These are phyloP conservation scores for Carex littledalei DNA, from an alignment of 176 grass and related monocot genomes.

Conservation along the genomic window DNA sequence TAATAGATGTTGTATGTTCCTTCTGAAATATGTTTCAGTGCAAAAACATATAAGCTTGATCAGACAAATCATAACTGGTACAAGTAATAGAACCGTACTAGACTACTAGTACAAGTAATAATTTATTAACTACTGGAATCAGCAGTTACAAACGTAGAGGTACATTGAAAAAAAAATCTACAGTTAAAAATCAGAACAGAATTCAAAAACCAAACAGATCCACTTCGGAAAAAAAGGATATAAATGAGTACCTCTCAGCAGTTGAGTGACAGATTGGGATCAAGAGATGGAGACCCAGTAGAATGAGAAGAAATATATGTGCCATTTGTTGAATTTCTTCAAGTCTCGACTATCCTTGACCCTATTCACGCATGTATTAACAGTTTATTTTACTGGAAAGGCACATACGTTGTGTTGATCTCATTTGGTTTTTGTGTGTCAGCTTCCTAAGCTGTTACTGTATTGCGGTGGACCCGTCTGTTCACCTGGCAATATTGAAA, in stretches of 20 bases:
- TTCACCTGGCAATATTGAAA: neutral
- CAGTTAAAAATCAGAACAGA: neutral
- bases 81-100: no score
- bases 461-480: neutral
- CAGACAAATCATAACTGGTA: no score
- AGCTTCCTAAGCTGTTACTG: neutral
- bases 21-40: neutral
- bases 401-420: neutral
- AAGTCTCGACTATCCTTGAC: neutral
- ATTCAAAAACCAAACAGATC: neutral
- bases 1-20: neutral
- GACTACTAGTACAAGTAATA: neutral
- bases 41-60: neutral
- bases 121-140: neutral
- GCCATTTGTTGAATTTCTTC: conserved; percentile 5
- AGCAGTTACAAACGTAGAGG: neutral
- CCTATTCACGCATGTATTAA: neutral
- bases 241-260: neutral
- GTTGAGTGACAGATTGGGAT: neutral
- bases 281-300: conserved; percentile 3
- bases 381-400: neutral
- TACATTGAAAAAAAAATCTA: neutral
- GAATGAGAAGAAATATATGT: neutral
- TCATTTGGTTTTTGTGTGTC: no score
- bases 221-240: neutral